Conservation (phyloP, 768 basidiomycete species). For the Mycena galericulata region DNA sequence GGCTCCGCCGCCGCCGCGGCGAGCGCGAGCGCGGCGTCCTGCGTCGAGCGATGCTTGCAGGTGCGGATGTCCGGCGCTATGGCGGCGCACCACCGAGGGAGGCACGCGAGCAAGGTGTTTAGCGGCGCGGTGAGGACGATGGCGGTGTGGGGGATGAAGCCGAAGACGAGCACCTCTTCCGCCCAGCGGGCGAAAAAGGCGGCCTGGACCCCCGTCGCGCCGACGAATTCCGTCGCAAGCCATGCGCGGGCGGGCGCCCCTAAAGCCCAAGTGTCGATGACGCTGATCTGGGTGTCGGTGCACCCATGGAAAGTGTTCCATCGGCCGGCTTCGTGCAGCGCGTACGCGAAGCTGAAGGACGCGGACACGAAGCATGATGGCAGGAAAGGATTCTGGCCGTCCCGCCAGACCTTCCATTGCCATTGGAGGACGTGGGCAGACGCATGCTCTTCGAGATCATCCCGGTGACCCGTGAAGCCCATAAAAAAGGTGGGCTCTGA, state of each 20-base stretch:
- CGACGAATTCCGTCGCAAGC: constrained; percentile 13
- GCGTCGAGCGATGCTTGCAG: neutral
- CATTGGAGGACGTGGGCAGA: constrained; percentile 10
- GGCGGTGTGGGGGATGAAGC: neutral
- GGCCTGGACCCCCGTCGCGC: neutral
- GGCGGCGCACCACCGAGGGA: constrained; percentile 11
- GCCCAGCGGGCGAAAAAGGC: constrained; percentile 14
- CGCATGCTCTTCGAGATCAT: neutral
- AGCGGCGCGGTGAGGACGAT: constrained; percentile 17
- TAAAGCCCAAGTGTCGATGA: constrained; percentile 12
- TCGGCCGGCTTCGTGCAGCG: neutral
- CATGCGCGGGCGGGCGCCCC: neutral
- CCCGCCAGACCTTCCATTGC: neutral
- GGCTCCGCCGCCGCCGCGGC: neutral
- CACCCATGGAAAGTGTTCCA: constrained; percentile 35
- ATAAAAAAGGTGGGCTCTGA: too few species aligned
- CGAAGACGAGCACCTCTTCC: constrained; percentile 6
- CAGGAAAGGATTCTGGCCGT: too few species aligned
- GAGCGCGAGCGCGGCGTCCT: neutral
- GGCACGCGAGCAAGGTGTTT: neutral
- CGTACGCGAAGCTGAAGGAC: neutral
- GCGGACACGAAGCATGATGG: constrained; percentile 7
- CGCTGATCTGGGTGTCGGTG: constrained; percentile 24
- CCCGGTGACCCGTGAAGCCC: neutral
- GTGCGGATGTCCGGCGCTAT: neutral